Percentiles rank a stretch among this genome's conserved stretches.
phyloP scores from a whole-genome alignment of 805 yeast genomes.

The Geotrichum ghanense region DNA sequence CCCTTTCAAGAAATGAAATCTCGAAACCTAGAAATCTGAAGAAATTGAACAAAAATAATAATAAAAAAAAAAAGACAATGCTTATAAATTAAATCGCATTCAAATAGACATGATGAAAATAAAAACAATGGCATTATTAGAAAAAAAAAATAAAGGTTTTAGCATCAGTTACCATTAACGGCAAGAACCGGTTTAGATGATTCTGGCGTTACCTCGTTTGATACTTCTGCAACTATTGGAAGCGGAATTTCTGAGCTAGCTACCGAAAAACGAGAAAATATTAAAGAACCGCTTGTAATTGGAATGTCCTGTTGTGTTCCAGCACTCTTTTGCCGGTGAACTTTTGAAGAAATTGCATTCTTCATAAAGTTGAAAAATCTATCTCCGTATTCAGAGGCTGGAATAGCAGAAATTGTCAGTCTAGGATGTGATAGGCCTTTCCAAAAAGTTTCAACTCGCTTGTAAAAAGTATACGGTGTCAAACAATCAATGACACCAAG shows the following conservation, averaged over 20 bases:
- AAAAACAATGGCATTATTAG: too few species aligned
- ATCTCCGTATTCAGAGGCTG: slow-evolving; percentile 82
- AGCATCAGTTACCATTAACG: too few species aligned
- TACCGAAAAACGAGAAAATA: not conserved
- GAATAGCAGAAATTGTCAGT: slow-evolving; percentile 72
- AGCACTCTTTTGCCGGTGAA: not conserved
- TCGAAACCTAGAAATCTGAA: too few species aligned
- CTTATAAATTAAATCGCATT: too few species aligned
- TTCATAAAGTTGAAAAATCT: slow-evolving; percentile 65
- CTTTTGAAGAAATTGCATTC: not conserved
- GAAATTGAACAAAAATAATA: too few species aligned
- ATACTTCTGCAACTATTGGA: not conserved
- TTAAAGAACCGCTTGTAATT: not conserved
- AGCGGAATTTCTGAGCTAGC: not conserved
- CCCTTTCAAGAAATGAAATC: too few species aligned
- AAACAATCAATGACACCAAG: slow-evolving; percentile 91
- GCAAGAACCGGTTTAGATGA: too few species aligned
- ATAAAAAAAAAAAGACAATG: too few species aligned
- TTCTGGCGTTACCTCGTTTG: not conserved
- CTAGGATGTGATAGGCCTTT: slow-evolving; percentile 61
- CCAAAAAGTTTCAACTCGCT: slow-evolving; percentile 78
- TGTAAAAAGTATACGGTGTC: slow-evolving; percentile 48
- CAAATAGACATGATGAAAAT: too few species aligned
- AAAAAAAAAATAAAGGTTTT: too few species aligned
- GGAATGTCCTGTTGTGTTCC: not conserved